Evolutionary conservation across 2,329 filamentous ascomycete species (phyloP), one percentile per base, ranked within the genome.

Genomic region (Aspergillus sp.): DNA sequence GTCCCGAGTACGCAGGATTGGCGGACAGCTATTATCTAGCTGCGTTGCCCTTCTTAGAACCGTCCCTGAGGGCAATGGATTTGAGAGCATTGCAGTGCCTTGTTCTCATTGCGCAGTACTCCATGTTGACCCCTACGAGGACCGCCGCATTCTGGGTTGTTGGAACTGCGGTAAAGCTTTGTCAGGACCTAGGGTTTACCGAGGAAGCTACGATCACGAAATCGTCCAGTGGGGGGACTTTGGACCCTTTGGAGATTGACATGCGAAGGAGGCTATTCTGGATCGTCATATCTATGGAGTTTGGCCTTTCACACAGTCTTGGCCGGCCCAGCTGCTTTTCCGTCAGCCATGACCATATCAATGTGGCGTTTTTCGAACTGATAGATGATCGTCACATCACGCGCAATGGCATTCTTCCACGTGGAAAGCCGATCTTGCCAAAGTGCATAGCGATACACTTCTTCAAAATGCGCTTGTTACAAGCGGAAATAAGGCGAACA

Each of bases 21-120:
- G 89, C 91, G 17, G 89, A 96, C 60, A 88, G 86, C 53, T 96
- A 93, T 62, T 96, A 95, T 52, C 71, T 95, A 14, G 83, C 88
- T 15, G 89, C 89, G 4, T 78, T 96, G 64, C 78, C 80, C 40
- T 80, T 80, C 48, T 78, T 96, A 40, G 84, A 95, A 56, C 76
- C 78, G 2, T 79, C 93, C 8, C 73, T 96, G 34, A 78, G 80
- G 33, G 78, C 81, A n/a, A 94, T 93, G 68, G 85, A 96, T 55
- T 62, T 95, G 17, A 84, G 80, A 49, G 93, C 91, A 0, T 65
- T 96, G 11, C 91, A 96, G 60, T 95, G 89, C 47, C 78, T 95
- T 34, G 74, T 82, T 3, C 64, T 98, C 11, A 82, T 96, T 45
- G 86, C 79, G 1, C 84, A 91, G 50, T 96, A 96, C 57, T 96